Conservation (phyloP, 1,284 basidiomycete genomes). For the Vanrija sp. region DNA sequence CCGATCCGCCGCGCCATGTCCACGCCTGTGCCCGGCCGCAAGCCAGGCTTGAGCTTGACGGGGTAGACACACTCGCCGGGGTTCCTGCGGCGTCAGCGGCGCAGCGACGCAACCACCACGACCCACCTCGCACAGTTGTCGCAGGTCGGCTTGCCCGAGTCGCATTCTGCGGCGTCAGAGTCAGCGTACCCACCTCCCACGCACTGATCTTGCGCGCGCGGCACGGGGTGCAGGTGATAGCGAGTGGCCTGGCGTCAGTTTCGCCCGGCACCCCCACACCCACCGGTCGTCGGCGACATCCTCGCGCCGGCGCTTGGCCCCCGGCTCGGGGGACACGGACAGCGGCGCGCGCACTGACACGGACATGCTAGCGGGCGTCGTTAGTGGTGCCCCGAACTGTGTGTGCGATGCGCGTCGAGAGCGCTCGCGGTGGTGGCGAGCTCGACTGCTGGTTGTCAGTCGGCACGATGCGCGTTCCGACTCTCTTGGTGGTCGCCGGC, state of each 20-base stretch:
- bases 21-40: constrained; percentile 45
- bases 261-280: neutral
- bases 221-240: constrained; percentile 20
- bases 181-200: neutral
- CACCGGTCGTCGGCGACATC: neutral
- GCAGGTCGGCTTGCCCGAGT: constrained; percentile 46
- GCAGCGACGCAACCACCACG: neutral
- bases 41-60: constrained; percentile 46
- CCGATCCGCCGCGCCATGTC: constrained; percentile 25
- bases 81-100: constrained; percentile 11
- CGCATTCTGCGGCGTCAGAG: constrained; percentile 30
- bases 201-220: constrained; percentile 19
- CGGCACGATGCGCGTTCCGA: too few relatives aligned
- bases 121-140: constrained; percentile 45
- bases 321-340: too few relatives aligned
- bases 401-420: too few relatives aligned
- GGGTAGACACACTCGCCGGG: constrained; percentile 43
- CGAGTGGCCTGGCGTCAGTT: constrained; percentile 8
- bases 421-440: too few relatives aligned
- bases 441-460: too few relatives aligned
- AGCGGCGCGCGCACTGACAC: too few relatives aligned
- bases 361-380: too few relatives aligned
- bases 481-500: too few relatives aligned
- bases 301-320: too few relatives aligned
- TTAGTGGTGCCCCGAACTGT: too few relatives aligned